Conservation (phyloP, 257 asterid genomes). For the Salvia splendens region DNA sequence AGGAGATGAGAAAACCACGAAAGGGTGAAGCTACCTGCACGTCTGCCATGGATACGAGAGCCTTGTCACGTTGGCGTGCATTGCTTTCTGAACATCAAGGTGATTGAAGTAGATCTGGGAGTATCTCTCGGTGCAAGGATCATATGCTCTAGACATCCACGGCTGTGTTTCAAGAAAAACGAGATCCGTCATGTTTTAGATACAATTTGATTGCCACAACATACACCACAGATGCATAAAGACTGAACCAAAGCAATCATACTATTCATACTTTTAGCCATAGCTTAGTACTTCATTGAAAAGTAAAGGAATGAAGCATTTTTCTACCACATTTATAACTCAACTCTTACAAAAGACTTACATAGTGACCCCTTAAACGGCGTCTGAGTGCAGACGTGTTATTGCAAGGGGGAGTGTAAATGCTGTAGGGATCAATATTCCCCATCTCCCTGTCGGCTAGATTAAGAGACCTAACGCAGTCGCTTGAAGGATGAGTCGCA, state of each 20-base stretch:
- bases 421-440: constrained; percentile 84
- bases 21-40: constrained; percentile 65
- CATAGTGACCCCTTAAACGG: constrained; percentile 75
- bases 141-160: constrained; percentile 90
- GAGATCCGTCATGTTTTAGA: background rate
- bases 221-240: background rate
- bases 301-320: background rate
- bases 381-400: constrained; percentile 54
- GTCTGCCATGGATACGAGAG: constrained; percentile 77
- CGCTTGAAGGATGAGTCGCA: constrained; percentile 76
- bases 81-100: constrained; percentile 85
- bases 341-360: constrained; percentile 41
- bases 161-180: constrained; percentile 56
- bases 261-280: background rate
- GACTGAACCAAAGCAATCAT: background rate
- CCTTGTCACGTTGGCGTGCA: constrained; percentile 78
- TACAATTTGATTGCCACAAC: no score
- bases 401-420: constrained; percentile 78
- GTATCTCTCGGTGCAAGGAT: constrained; percentile 88
- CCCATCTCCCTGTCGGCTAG: constrained; percentile 78
- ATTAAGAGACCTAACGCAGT: constrained; percentile 55
- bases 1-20: constrained; percentile 21
- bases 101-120: constrained; percentile 71
- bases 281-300: background rate
- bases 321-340: no score